phyloP scores from a whole-genome alignment of 2,329 filamentous ascomycete genomes.

The Davidsoniella virescens region DNA sequence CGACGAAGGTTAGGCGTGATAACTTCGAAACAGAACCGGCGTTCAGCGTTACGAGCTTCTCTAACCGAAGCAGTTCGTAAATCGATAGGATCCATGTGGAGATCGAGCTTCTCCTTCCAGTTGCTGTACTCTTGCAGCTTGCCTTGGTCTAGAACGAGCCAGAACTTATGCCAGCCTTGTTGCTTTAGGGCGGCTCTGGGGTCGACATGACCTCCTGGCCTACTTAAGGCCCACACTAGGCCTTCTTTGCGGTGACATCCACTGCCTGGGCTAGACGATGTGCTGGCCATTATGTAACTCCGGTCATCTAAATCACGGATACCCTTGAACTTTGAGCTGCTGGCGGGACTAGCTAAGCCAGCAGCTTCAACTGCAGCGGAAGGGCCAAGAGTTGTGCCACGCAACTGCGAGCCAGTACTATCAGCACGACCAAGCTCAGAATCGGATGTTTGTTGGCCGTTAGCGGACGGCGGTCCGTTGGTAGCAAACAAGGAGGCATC shows the following conservation, averaged over 20 bases:
- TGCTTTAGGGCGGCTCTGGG: slow-evolving; percentile 80
- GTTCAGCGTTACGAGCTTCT: slow-evolving; percentile 84
- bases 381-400: slow-evolving; percentile 23
- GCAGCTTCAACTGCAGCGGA: slow-evolving; percentile 2
- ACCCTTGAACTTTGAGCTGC: slow-evolving; percentile 61
- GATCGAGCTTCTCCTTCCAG: slow-evolving; percentile 92
- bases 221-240: slow-evolving; percentile 81
- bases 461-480: slow-evolving; percentile 49
- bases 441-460: slow-evolving; percentile 37
- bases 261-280: slow-evolving; percentile 36
- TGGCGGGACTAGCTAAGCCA: slow-evolving; percentile 30
- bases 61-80: slow-evolving; percentile 91
- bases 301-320: slow-evolving; percentile 85
- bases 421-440: slow-evolving; percentile 56
- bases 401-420: slow-evolving; percentile 53
- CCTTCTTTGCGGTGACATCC: slow-evolving; percentile 77
- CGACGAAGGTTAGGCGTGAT: slow-evolving; percentile 93
- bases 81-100: slow-evolving; percentile 97
- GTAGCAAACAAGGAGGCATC: background rate
- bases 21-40: slow-evolving; percentile 94
- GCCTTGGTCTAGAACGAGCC: slow-evolving; percentile 94
- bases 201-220: slow-evolving; percentile 86
- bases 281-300: slow-evolving; percentile 33
- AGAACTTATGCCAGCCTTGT: slow-evolving; percentile 99
- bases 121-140: slow-evolving; percentile 97